Evolutionary conservation across 495 filamentous ascomycete genomes (phyloP).

Genomic region (Neurospora sp.): DNA sequence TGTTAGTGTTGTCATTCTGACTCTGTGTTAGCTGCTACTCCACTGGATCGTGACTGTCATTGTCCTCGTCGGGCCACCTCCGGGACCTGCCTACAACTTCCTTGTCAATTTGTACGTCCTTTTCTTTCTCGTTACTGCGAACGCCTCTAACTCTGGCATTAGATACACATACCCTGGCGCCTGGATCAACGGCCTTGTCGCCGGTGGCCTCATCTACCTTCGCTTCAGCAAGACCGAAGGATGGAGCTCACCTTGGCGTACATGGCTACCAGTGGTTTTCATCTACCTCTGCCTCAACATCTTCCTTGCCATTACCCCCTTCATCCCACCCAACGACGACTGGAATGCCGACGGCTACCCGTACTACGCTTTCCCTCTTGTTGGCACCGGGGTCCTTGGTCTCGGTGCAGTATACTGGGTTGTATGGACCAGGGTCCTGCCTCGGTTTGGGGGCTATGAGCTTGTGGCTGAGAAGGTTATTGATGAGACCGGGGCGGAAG

Average conservation of each 20-base stretch:
- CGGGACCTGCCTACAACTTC: constrained; percentile 34
- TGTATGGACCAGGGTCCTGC: constrained; percentile 36
- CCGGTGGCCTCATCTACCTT: constrained; percentile 40
- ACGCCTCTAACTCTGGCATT: background rate
- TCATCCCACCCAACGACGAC: constrained; percentile 39
- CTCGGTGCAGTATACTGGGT: constrained; percentile 42
- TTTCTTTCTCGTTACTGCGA: background rate
- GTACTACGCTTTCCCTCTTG: constrained; percentile 41
- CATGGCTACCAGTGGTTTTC: constrained; percentile 31
- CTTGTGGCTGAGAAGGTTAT: constrained; percentile 29
- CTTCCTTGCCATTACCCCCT: constrained; percentile 40
- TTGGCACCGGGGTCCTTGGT: constrained; percentile 37
- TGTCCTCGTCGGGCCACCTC: constrained; percentile 38
- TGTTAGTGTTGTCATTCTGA: background rate
- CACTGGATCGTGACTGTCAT: constrained; percentile 42
- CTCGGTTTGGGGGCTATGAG: constrained; percentile 35
- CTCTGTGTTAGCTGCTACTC: constrained; percentile 28
- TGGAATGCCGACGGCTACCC: constrained; percentile 41
- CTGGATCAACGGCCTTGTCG: constrained; percentile 42
- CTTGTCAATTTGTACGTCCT: constrained; percentile 33
- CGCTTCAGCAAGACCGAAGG: constrained; percentile 28
- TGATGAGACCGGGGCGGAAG: constrained; percentile 31
- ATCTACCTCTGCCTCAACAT: constrained; percentile 37
- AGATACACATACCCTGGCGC: constrained; percentile 41
- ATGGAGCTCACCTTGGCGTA: constrained; percentile 36